phyloP scores from a whole-genome alignment of 2,329 filamentous ascomycete genomes.

The Xylariaceae sp. region DNA sequence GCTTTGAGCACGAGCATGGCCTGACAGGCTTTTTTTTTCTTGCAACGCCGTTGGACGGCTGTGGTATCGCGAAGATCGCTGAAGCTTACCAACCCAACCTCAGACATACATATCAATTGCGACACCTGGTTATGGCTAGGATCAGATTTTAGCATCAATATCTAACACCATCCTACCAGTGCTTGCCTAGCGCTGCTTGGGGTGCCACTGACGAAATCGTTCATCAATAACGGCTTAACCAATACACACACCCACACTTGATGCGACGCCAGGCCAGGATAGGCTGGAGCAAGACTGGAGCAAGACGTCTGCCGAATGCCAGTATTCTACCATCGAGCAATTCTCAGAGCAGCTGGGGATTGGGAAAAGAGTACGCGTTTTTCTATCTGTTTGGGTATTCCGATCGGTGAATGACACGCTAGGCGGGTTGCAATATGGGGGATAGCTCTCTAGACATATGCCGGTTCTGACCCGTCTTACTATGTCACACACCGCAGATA shows the following conservation, averaged over 20 bases:
- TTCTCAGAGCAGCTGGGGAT: background rate
- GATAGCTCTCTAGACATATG: slow-evolving; percentile 15
- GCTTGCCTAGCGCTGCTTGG: background rate
- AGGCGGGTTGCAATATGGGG: slow-evolving; percentile 20
- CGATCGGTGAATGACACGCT: background rate
- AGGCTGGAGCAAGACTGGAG: no score
- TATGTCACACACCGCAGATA: slow-evolving; percentile 26
- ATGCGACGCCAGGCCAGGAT: slow-evolving; percentile 16
- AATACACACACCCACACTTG: background rate
- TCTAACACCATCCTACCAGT: no score
- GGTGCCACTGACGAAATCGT: background rate
- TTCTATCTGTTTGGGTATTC: slow-evolving; percentile 7
- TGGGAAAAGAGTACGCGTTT: background rate
- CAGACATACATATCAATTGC: no score
- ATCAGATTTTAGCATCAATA: no score
- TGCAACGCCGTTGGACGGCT: no score
- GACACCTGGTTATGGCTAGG: no score
- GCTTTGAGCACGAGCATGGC: no score
- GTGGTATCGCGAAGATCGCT: no score
- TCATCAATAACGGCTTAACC: background rate
- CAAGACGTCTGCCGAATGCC: background rate
- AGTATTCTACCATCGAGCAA: background rate
- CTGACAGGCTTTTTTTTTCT: no score
- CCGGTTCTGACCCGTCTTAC: slow-evolving; percentile 23
- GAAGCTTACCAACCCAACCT: no score